Evolutionary conservation across 2,329 filamentous ascomycete species (phyloP), one percentile per base, ranked within the genome.

Genomic region (Aspergillus latus): DNA sequence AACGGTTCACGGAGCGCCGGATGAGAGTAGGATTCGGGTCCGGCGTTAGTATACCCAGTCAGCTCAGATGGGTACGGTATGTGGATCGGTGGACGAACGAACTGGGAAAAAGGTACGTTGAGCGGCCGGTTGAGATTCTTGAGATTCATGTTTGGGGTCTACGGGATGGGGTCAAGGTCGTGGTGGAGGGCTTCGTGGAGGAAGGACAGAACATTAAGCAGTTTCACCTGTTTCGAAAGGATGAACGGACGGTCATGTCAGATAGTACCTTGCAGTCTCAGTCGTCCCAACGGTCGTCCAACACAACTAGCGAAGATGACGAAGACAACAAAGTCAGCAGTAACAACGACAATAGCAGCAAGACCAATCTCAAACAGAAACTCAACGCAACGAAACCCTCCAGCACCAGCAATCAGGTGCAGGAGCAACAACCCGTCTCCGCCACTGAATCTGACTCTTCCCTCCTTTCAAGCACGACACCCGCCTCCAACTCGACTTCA

Each of bases 71-170:
- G 84, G 81, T 99, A 15, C 81, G 82, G 30, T 99, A 99, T 69
- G 90, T 97, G 8, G 89, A 96, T 66, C 84, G 89, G 10, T 97
- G 93, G 93, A 83, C 89, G 2, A 84, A 85, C 53, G 76, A 84
- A 29, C 64, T 78, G 63, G 84, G 82, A 15, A 96, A 95, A 74
- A 81, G 82, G 52, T 99, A 97, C 66, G 78, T 90, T 6, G 93
- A 97, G 67, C 80, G 89, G 15, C 84, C 87, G 47, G 82, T 97
- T 1, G 92, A 97, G 74, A 85, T 97, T 40, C 71, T 92, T 9
- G 93, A 97, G 72, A 80, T 99, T 0, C 92, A 96, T 68, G 84
- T 92, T 10, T 97, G 91, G 90, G 94, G 92, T 0, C 71, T 97
- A 49, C 80, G 90, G 45, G 87, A 92, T 64, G 92, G 93, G 0